Conservation (phyloP, 148 eudicot species). For the Fagopyrum homotropicum region DNA sequence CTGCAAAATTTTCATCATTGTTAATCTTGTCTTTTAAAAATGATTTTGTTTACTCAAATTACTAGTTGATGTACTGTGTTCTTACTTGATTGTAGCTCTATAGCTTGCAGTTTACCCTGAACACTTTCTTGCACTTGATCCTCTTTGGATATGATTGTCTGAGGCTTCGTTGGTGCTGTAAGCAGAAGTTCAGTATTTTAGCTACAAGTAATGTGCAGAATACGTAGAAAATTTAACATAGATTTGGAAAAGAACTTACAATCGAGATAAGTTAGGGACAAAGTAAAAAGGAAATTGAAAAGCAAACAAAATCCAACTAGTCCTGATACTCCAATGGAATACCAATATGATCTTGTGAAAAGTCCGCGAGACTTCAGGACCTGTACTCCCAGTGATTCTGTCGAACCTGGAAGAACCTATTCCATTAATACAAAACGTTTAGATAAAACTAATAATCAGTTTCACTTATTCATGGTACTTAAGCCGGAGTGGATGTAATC, state of each 20-base stretch:
- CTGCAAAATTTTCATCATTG: background rate
- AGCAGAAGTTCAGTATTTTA: background rate
- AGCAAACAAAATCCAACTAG: slow-evolving; percentile 40
- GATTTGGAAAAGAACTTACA: slow-evolving; percentile 28
- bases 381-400: slow-evolving; percentile 9
- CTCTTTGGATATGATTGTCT: background rate
- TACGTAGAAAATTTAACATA: background rate
- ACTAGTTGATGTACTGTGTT: background rate
- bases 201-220: slow-evolving; percentile 12
- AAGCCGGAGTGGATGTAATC: too few relatives aligned
- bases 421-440: background rate
- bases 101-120: background rate
- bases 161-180: background rate
- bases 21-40: too few relatives aligned
- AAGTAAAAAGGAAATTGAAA: slow-evolving; percentile 26
- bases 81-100: background rate
- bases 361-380: slow-evolving; percentile 30
- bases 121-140: background rate
- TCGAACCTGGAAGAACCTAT: background rate
- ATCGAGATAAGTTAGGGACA: slow-evolving; percentile 42
- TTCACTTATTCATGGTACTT: background rate
- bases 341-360: slow-evolving; percentile 28
- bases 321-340: slow-evolving; percentile 41
- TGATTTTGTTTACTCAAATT: too few relatives aligned
- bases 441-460: background rate